phyloP scores from a whole-genome alignment of 805 yeast genomes.

The Saturnispora besseyi region DNA sequence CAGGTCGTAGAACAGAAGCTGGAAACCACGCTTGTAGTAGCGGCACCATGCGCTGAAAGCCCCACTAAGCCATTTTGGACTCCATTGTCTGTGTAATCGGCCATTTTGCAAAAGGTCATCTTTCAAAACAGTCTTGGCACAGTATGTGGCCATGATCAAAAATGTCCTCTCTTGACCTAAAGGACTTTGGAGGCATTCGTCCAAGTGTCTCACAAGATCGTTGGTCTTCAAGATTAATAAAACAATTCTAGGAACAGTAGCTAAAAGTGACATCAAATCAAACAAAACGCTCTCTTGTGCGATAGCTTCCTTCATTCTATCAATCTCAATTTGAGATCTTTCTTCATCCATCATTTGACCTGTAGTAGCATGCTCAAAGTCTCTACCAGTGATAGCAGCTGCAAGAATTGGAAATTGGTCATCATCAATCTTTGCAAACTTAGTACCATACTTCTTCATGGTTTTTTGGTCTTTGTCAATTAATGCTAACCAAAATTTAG shows the following conservation, averaged over 20 bases:
- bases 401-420: conserved; percentile 78
- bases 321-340: conserved; percentile 56
- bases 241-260: conserved; percentile 78
- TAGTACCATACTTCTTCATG: conserved; percentile 68
- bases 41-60: conserved; percentile 25
- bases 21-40: conserved; percentile 26
- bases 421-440: conserved; percentile 69
- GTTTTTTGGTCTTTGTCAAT: conserved; percentile 56
- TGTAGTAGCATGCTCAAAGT: conserved; percentile 63
- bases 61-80: conserved; percentile 20
- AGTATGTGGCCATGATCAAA: conserved; percentile 80
- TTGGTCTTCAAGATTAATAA: conserved; percentile 84
- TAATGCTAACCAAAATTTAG: conserved; percentile 87
- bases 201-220: conserved; percentile 83
- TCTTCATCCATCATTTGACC: conserved; percentile 44
- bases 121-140: conserved; percentile 70
- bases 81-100: conserved; percentile 12
- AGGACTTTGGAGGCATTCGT: conserved; percentile 73
- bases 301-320: conserved; percentile 55
- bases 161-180: conserved; percentile 84
- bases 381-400: conserved; percentile 93
- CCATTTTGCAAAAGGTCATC: conserved; percentile 34
- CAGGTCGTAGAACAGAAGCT: conserved; percentile 29
- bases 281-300: conserved; percentile 55
- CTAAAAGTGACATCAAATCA: conserved; percentile 69